These are phyloP conservation scores for Heliosperma pusillum DNA, from an alignment of 148 eudicot species.

Conservation along the genomic window DNA sequence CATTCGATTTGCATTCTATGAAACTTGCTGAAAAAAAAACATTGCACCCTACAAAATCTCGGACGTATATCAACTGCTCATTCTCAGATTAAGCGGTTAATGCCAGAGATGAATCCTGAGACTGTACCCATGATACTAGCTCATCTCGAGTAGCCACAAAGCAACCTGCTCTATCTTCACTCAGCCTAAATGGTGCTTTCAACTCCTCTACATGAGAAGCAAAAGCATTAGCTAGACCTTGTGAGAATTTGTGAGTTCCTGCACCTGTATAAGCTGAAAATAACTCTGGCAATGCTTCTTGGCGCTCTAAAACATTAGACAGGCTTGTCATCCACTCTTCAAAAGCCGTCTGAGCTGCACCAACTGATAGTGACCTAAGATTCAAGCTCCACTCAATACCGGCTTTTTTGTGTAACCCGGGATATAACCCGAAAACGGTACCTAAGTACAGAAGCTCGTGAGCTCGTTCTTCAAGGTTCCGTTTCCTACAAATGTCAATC, in stretches of 20 bases:
- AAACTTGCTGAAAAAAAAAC: constrained; percentile 11
- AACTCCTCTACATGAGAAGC: constrained; percentile 66
- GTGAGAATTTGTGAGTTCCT: constrained; percentile 92
- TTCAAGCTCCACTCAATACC: constrained; percentile 81
- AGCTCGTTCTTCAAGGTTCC: constrained; percentile 61
- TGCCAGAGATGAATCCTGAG: constrained; percentile 37
- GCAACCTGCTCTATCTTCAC: constrained; percentile 71
- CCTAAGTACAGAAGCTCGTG: constrained; percentile 85
- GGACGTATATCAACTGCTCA: constrained; percentile 5
- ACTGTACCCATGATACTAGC: constrained; percentile 63
- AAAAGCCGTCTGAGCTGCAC: constrained; percentile 87
- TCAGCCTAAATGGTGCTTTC: constrained; percentile 64
- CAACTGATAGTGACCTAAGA: constrained; percentile 79
- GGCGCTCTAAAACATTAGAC: constrained; percentile 48
- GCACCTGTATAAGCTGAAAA: constrained; percentile 81
- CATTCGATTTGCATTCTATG: constrained; percentile 6
- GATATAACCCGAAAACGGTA: constrained; percentile 65
- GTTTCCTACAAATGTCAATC: constrained; percentile 81
- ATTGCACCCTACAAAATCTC: constrained; percentile 18
- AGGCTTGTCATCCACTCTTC: constrained; percentile 94
- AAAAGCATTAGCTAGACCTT: constrained; percentile 70
- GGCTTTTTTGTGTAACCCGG: constrained; percentile 79
- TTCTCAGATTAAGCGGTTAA: constrained; percentile 23
- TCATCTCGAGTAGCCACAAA: constrained; percentile 74
- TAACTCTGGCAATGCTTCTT: constrained; percentile 61